Base-by-base conservation (phyloP, 139 green algal species). In the Klebsormidium nitens region DNA sequence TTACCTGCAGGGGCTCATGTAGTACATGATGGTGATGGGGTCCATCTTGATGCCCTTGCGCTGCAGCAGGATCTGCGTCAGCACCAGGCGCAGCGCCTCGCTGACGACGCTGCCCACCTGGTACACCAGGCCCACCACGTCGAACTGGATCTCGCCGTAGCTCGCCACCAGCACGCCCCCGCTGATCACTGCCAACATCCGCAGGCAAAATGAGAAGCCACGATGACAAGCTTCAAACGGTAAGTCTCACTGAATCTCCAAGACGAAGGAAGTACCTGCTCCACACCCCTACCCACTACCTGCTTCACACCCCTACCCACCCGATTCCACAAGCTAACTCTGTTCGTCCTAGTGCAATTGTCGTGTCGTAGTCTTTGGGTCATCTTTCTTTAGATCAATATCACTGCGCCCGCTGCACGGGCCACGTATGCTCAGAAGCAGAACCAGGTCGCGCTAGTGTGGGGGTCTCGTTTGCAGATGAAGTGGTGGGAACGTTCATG, bases 1-100 rank as follows among this genome's bases (percentile, higher is more conserved):
- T 62, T 4, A 66, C 62, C 62, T 70, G 62, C 62, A 70, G n/a
- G 89, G 88, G 5, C 84, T 81, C 23, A 95, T 81, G 74, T 91
- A 83, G 78, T 92, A 92, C 19, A 81, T 70, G 26, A 77, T 57
- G 3, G 67, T 77, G 50, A 81, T 59, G 6, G 74, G 74, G 52
- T 91, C 89, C 38, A 91, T 68, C 42, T 75, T 80, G 28, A 90
- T 50, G 8, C 85, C 85, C 55, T 69, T 68, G 1, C 71, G 35
- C 32, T 84, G 70, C 26, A 85, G 61, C 36, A 87, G 50, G 48
- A 85, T 79, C 63, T 83, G 85, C 1, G 89, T 82, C 4, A 92
- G 72, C 1, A 69, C 73, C 35, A 81, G 75, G 3, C 79, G 64
- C 19, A 39, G 38, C 1, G 79, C 56, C 60, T 79, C 71, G 39